Conservation (phyloP, 2,329 filamentous ascomycete genomes). For the Ophioceras dolichostomum region DNA sequence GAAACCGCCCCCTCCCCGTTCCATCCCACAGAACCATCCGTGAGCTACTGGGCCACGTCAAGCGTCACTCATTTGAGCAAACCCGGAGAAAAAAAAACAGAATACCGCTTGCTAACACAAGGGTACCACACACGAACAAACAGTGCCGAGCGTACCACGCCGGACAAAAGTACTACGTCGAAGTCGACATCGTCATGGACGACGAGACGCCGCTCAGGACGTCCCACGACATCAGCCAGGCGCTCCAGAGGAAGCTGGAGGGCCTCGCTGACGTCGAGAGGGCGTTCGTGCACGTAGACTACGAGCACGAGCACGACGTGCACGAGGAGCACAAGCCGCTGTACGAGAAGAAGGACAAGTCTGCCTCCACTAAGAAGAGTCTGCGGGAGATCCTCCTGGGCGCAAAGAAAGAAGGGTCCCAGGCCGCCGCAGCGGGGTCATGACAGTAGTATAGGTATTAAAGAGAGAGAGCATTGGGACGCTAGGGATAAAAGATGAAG, state of each 20-base stretch:
- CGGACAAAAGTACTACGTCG: constrained; percentile 48
- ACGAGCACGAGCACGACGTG: constrained; percentile 26
- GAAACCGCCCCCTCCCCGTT: not conserved
- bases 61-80: not conserved
- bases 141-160: constrained; percentile 47
- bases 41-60: not conserved
- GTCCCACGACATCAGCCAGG: constrained; percentile 48
- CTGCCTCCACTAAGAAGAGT: constrained; percentile 10
- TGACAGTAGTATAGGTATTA: too few species aligned
- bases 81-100: too few species aligned
- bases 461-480: too few species aligned
- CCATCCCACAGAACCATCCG: not conserved
- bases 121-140: not conserved
- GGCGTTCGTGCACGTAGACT: constrained; percentile 32
- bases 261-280: constrained; percentile 28
- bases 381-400: constrained; percentile 22
- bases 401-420: constrained; percentile 12
- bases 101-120: not conserved
- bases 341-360: constrained; percentile 16
- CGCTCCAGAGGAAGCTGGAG: constrained; percentile 48
- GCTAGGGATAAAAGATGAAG: too few species aligned
- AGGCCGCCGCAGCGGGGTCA: too few species aligned
- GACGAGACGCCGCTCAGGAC: constrained; percentile 39
- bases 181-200: constrained; percentile 50
- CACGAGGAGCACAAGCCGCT: constrained; percentile 30